phyloP scores from a whole-genome alignment of 371 early-diverging fungal species.

The Apophysomyces ossiformis region DNA sequence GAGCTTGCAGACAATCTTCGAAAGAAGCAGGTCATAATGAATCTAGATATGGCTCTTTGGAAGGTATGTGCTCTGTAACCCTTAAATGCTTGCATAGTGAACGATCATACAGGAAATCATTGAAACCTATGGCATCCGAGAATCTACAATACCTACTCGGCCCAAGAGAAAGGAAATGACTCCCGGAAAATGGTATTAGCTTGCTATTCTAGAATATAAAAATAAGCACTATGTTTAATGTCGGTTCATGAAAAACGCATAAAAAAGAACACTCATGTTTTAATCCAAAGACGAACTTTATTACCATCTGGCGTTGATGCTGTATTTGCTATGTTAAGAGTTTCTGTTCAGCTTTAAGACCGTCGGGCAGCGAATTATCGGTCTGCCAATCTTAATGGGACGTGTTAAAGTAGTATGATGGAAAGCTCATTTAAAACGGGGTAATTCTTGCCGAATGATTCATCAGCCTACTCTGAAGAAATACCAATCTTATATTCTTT shows the following conservation, averaged over 20 bases:
- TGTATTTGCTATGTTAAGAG: too few species aligned
- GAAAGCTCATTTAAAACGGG: too few species aligned
- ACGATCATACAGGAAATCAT: constrained; percentile 57
- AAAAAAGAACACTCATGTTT: too few species aligned
- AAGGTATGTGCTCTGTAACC: constrained; percentile 39
- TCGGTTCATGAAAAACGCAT: too few species aligned
- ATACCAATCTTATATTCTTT: too few species aligned
- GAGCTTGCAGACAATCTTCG: constrained; percentile 64
- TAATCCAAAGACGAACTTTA: not conserved
- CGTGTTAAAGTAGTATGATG: too few species aligned
- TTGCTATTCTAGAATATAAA: not conserved
- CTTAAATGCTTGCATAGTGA: not conserved
- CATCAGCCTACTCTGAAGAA: too few species aligned
- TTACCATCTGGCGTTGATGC: not conserved
- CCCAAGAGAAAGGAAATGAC: constrained; percentile 27
- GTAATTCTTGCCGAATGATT: too few species aligned
- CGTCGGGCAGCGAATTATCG: too few species aligned
- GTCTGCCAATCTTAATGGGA: too few species aligned
- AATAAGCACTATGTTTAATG: not conserved
- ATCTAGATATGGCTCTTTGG: constrained; percentile 76
- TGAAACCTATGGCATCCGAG: constrained; percentile 63
- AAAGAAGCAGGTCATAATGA: constrained; percentile 87
- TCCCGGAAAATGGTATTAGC: constrained; percentile 51
- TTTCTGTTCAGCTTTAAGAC: too few species aligned
- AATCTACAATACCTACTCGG: constrained; percentile 69